Evolutionary conservation across 2,329 filamentous ascomycete genomes (phyloP).

Genomic region (Cercospora citrullina): DNA sequence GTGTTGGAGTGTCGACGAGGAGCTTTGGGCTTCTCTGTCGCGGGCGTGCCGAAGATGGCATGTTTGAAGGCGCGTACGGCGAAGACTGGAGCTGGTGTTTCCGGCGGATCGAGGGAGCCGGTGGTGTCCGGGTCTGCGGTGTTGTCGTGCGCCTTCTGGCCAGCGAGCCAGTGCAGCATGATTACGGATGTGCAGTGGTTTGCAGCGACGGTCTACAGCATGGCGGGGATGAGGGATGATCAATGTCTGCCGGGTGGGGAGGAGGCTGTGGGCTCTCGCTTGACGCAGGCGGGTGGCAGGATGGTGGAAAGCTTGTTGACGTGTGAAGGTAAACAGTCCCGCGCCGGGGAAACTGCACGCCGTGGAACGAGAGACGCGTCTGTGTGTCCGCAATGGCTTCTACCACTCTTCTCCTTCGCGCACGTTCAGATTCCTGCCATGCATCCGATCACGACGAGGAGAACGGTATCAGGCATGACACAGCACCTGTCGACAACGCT

Average conservation of each 20-base stretch:
- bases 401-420: background rate
- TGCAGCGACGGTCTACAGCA: slow-evolving; percentile 3
- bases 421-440: background rate
- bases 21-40: slow-evolving; percentile 44
- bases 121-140: slow-evolving; percentile 39
- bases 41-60: slow-evolving; percentile 64
- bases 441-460: background rate
- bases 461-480: background rate
- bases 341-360: background rate
- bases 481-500: background rate
- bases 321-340: background rate
- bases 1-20: slow-evolving; percentile 36
- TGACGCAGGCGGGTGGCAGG: background rate
- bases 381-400: background rate
- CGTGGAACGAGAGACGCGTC: background rate
- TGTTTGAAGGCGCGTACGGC: slow-evolving; percentile 67
- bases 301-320: slow-evolving; percentile 3
- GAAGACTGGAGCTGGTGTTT: slow-evolving; percentile 67
- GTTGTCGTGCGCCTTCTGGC: slow-evolving; percentile 33
- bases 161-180: slow-evolving; percentile 41
- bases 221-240: slow-evolving; percentile 1
- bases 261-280: background rate
- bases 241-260: background rate
- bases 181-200: slow-evolving; percentile 2
- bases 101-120: slow-evolving; percentile 56